phyloP scores from a whole-genome alignment of 108 stramenopile species.

The Skeletonema marinoi region DNA sequence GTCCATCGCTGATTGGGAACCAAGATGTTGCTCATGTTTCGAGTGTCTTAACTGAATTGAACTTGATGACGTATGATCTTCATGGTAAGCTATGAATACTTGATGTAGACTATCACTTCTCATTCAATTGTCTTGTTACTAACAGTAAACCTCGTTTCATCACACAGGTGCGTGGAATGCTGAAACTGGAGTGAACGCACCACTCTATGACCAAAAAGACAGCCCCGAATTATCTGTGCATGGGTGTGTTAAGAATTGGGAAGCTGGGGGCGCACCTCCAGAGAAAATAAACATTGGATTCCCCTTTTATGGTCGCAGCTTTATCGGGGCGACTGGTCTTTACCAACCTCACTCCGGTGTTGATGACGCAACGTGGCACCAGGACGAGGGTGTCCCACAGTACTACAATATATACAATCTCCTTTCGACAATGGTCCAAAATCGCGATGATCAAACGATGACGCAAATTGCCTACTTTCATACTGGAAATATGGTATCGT shows the following conservation, averaged over 20 bases:
- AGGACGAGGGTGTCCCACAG: constrained; percentile 37
- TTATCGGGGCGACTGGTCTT: constrained; percentile 13
- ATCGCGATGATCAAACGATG: constrained; percentile 27
- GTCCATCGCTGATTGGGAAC: constrained; percentile 31
- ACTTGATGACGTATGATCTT: constrained; percentile 45
- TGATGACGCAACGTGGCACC: constrained; percentile 13
- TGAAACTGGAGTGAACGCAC: constrained; percentile 34
- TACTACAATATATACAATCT: constrained; percentile 22
- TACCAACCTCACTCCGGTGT: constrained; percentile 11
- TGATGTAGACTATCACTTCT: too few relatives aligned
- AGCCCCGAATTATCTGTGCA: constrained; percentile 24
- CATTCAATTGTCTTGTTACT: too few relatives aligned
- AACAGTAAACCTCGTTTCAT: too few relatives aligned
- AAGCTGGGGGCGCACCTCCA: constrained; percentile 3
- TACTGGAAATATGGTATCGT: constrained; percentile 18
- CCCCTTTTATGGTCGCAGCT: constrained; percentile 32
- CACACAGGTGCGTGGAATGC: constrained; percentile 15
- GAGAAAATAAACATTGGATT: constrained; percentile 29
- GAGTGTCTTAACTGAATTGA: constrained; percentile 27
- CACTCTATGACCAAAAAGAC: constrained; percentile 31
- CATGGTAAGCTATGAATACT: constrained; percentile 14
- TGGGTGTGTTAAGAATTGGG: constrained; percentile 39
- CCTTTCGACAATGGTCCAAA: neutral
- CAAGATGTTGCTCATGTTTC: constrained; percentile 41
- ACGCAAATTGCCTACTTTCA: constrained; percentile 27